Conservation (phyloP, 805 yeast genomes). For the Lipomyces anomalus region DNA sequence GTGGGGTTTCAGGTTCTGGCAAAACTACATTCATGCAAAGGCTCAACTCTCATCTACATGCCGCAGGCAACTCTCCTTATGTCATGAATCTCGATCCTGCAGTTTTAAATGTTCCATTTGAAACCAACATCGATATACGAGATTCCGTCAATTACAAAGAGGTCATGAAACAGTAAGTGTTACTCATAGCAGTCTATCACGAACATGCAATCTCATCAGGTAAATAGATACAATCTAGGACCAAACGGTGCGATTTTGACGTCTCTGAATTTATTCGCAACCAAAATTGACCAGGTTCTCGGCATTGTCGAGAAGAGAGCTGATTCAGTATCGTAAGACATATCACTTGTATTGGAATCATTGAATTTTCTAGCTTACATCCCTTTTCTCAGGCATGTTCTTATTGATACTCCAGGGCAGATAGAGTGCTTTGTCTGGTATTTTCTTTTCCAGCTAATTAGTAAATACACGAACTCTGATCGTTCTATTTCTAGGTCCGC, state of each 20-base stretch:
- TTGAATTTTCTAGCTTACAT: background rate
- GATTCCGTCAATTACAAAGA: constrained; percentile 93
- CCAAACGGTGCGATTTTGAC: constrained; percentile 99
- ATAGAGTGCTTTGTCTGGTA: constrained; percentile 94
- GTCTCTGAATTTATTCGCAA: constrained; percentile 81
- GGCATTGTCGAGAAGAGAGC: constrained; percentile 74
- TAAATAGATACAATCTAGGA: constrained; percentile 62
- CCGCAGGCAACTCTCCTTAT: constrained; percentile 68
- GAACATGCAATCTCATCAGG: background rate
- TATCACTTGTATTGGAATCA: constrained; percentile 20
- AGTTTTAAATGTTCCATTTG: constrained; percentile 86
- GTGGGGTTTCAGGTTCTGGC: constrained; percentile 52
- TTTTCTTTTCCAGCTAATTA: background rate
- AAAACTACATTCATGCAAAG: constrained; percentile 98
- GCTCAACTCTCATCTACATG: constrained; percentile 78
- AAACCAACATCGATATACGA: constrained; percentile 89
- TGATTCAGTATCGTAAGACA: constrained; percentile 33
- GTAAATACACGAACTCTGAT: background rate
- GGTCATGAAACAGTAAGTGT: constrained; percentile 74
- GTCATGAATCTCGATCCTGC: constrained; percentile 96
- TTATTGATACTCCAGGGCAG: constrained; percentile 97
- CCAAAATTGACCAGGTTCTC: constrained; percentile 94
- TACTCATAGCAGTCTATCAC: background rate
- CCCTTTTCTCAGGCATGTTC: constrained; percentile 52
- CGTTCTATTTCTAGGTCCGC: constrained; percentile 55